These are phyloP conservation scores for Ambispora gerdemannii DNA, from an alignment of 192 early-diverging fungal genomes.

Conservation along the genomic window DNA sequence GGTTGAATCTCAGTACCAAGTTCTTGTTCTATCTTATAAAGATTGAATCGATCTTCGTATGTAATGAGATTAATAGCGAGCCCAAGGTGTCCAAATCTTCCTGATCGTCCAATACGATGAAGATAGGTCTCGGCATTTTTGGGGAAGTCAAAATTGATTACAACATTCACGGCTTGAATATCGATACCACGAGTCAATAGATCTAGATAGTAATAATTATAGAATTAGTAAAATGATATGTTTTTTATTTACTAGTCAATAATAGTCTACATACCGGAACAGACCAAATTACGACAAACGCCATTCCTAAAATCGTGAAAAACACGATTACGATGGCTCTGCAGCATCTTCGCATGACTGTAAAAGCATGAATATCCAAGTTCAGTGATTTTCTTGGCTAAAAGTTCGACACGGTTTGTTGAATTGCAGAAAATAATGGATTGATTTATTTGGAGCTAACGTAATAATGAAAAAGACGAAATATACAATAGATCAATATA, in stretches of 20 bases:
- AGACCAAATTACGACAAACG: constrained; percentile 95
- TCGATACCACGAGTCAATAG: constrained; percentile 97
- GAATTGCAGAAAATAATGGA: constrained; percentile 99
- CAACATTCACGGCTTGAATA: constrained; percentile 99
- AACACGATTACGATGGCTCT: constrained; percentile 96
- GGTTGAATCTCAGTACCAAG: constrained; percentile 97
- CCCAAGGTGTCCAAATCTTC: constrained; percentile 93
- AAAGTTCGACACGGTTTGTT: constrained; percentile 95
- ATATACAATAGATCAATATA: too few species aligned
- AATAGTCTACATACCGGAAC: constrained; percentile 64
- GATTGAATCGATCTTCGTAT: constrained; percentile 95
- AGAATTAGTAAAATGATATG: neutral
- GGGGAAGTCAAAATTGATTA: constrained; percentile 99
- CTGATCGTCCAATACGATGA: constrained; percentile 97
- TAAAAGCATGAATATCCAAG: constrained; percentile 99
- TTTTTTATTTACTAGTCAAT: neutral
- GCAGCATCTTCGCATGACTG: constrained; percentile 97
- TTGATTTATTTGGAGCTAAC: constrained; percentile 98
- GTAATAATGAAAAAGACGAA: neutral
- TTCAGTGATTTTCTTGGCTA: constrained; percentile 99
- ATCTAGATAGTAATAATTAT: constrained; percentile 60
- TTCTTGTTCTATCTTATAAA: constrained; percentile 98
- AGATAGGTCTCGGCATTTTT: constrained; percentile 99
- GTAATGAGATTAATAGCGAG: constrained; percentile 98
- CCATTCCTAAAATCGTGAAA: constrained; percentile 99